phyloP scores from a whole-genome alignment of 331 rosid genomes.

The Acacia pycnantha region DNA sequence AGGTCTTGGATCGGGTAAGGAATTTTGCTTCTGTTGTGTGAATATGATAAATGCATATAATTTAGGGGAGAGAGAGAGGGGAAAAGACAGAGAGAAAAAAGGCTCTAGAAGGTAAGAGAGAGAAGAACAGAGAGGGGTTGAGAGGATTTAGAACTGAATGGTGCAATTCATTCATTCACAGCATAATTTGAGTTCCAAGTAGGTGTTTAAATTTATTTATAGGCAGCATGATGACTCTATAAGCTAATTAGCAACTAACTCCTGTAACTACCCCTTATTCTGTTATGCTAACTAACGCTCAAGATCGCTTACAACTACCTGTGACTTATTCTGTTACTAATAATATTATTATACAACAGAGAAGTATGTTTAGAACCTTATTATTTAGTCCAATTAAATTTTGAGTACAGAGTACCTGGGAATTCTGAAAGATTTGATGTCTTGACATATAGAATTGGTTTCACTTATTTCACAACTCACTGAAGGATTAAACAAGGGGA shows the following conservation, averaged over 20 bases:
- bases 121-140: not conserved
- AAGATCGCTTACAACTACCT: not conserved
- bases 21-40: slow-evolving; percentile 1
- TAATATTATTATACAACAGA: not conserved
- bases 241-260: not conserved
- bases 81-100: too few species aligned
- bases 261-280: not conserved
- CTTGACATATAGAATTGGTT: not conserved
- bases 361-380: not conserved
- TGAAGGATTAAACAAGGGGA: not conserved
- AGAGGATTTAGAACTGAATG: not conserved
- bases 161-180: not conserved
- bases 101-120: not conserved
- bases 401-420: not conserved
- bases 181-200: not conserved
- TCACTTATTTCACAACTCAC: not conserved
- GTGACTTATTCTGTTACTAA: not conserved
- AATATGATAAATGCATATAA: too few species aligned
- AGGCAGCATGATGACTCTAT: not conserved
- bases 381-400: not conserved
- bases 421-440: not conserved
- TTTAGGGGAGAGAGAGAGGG: not conserved
- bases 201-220: not conserved
- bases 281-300: not conserved
- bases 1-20: slow-evolving; percentile 68